phyloP scores from a whole-genome alignment of 2,329 filamentous ascomycete genomes.

The Fusarium sacchari region DNA sequence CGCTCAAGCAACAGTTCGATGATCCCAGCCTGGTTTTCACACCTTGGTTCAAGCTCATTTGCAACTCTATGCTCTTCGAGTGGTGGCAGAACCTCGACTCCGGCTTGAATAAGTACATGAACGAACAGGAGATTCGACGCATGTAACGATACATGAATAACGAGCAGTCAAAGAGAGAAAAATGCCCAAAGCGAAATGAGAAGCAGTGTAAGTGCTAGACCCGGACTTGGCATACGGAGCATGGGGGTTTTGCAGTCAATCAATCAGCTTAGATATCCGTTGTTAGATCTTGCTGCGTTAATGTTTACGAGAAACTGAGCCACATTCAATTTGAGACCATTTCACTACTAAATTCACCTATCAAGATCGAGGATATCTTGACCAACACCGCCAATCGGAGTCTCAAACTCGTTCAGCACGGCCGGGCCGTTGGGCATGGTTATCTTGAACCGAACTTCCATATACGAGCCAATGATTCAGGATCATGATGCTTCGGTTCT shows the following conservation, averaged over 20 bases:
- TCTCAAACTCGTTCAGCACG: not conserved
- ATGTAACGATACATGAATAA: slow-evolving; percentile 62
- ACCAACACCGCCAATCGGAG: not conserved
- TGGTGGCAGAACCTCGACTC: slow-evolving; percentile 92
- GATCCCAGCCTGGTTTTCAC: slow-evolving; percentile 87
- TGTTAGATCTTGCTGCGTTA: slow-evolving; percentile 14
- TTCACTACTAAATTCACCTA: not conserved
- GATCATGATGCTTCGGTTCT: slow-evolving; percentile 1
- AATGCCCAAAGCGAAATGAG: slow-evolving; percentile 4
- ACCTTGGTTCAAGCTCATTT: slow-evolving; percentile 99
- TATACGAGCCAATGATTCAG: not conserved
- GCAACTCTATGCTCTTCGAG: slow-evolving; percentile 95
- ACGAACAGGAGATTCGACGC: slow-evolving; percentile 86
- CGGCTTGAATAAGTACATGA: slow-evolving; percentile 84
- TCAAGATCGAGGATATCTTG: not conserved
- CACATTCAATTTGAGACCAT: slow-evolving; percentile 38
- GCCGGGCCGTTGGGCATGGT: not conserved
- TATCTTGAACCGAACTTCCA: not conserved
- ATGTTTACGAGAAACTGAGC: slow-evolving; percentile 13
- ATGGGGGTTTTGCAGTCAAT: slow-evolving; percentile 37
- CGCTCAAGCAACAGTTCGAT: slow-evolving; percentile 86
- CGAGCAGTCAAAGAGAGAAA: slow-evolving; percentile 1
- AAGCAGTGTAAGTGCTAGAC: not conserved
- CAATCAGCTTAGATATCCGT: slow-evolving; percentile 45
- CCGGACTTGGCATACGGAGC: slow-evolving; percentile 8